These are phyloP conservation scores for Xylaria sp. DNA, from an alignment of 2,329 filamentous ascomycete genomes.

Conservation along the genomic window DNA sequence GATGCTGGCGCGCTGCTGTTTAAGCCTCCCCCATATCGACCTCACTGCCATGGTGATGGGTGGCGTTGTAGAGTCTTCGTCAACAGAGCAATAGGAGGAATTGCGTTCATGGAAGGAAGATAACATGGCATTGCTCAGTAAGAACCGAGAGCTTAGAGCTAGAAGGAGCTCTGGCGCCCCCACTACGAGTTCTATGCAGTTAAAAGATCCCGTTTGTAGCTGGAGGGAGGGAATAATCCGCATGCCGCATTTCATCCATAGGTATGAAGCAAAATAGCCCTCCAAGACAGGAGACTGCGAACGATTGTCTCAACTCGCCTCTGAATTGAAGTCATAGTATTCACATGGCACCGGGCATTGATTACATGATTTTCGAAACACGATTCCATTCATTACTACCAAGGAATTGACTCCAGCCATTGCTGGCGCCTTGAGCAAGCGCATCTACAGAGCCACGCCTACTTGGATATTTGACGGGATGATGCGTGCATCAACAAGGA, in stretches of 20 bases:
- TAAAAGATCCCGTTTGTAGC: no score
- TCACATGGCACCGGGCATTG: background rate
- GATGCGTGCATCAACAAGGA: slow-evolving; percentile 2
- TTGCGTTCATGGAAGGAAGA: background rate
- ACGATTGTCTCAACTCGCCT: no score
- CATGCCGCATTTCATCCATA: no score
- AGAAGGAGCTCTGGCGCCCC: no score
- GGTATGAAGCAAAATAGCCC: no score
- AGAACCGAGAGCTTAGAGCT: no score
- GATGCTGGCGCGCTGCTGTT: slow-evolving; percentile 20
- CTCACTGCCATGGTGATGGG: slow-evolving; percentile 31
- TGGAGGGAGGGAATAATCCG: no score
- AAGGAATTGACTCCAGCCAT: slow-evolving; percentile 3
- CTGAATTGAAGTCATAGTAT: background rate
- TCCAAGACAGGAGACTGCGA: no score
- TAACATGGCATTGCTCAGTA: no score
- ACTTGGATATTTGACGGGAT: background rate
- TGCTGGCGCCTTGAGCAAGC: background rate
- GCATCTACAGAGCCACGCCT: slow-evolving; percentile 1
- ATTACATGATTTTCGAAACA: background rate
- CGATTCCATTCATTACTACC: slow-evolving; percentile 13
- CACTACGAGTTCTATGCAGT: no score
- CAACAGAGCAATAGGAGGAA: background rate
- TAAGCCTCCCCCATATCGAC: slow-evolving; percentile 35
- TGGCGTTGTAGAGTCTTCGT: background rate